Evolutionary conservation across 2,329 filamentous ascomycete genomes (phyloP).

Genomic region (Stachybotrys chlorohalonatus): DNA sequence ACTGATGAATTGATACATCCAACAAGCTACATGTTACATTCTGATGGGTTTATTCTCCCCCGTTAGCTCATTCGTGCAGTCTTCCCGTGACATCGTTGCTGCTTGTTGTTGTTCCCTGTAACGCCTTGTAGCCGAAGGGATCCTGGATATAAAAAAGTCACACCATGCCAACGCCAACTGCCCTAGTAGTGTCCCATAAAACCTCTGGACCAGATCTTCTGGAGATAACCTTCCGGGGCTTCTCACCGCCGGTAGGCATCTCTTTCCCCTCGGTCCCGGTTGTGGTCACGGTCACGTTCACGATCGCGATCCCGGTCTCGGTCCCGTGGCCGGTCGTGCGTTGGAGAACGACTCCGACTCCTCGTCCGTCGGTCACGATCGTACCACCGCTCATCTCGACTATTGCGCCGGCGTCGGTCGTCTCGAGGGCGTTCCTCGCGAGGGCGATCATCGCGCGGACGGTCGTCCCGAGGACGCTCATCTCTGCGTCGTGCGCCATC

Average conservation of each 20-base stretch:
- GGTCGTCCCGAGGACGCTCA: constrained; percentile 16
- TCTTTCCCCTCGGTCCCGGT: constrained; percentile 39
- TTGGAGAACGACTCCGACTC: constrained; percentile 31
- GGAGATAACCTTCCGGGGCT: not conserved
- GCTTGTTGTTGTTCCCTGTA: not conserved
- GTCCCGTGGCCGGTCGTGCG: constrained; percentile 27
- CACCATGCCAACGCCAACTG: constrained; percentile 8
- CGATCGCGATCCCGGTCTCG: constrained; percentile 37
- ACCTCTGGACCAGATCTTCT: not conserved
- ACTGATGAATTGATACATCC: constrained; percentile 6
- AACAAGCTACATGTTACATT: not conserved
- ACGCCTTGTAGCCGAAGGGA: not conserved
- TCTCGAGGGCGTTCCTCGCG: constrained; percentile 7
- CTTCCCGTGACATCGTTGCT: not conserved
- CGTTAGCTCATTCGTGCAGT: not conserved
- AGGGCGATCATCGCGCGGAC: constrained; percentile 19
- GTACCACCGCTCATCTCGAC: constrained; percentile 26
- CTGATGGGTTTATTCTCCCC: not conserved
- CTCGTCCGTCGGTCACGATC: constrained; percentile 31
- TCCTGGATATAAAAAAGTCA: not conserved
- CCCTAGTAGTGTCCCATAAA: not conserved
- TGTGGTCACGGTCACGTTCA: constrained; percentile 34
- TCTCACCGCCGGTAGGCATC: not conserved
- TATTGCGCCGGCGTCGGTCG: constrained; percentile 21
- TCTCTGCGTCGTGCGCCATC: constrained; percentile 24